Base-by-base conservation (phyloP, 176 grass and related monocot genomes). In the sorghum (Sorghum bicolor) region DNA sequence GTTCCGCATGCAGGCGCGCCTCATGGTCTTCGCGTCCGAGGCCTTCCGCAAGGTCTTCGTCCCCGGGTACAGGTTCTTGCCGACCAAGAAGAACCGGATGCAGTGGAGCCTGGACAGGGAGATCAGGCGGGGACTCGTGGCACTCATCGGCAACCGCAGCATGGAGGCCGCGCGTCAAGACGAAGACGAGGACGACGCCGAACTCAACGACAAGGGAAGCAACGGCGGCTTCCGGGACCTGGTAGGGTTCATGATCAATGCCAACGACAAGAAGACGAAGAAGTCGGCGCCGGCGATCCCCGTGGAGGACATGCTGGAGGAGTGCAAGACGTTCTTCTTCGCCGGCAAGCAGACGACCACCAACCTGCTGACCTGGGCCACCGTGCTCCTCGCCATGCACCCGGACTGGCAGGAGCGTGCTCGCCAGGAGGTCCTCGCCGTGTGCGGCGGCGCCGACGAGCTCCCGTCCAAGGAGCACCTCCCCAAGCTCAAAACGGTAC, bases 321-420 rank as follows among this genome's bases (percentile, higher is more conserved):
- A 98, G 84, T 98, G 95, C 95, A 98, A 98, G 95, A 98, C 92
- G 37, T 95, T 93, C 92, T 98, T 98, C 85, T 98, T 98, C 79
- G 95, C 95, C 39, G 95, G 95, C 41, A 98, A 98, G 90, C 92
- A 97, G 88, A 97, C 94, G 1, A 94, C 94, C 45, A 91, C 94
- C 16, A 94, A 97, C 84, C 78, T 97, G 10, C 86, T 97, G 6
- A 91, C 90, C 74, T 97, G 94, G 94, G 71, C 81, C 68, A 94
- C 90, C 40, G 92, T 97, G 78, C 92, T 97, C 3, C 94, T 97
- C 14, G 94, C 94, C 70, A 97, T 97, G 94, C 94, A 97, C 80
- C 90, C 90, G 6, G 90, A 97, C 1, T 97, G 92, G 94, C 94
- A 97, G 88, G 86, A 86, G 11, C 90, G 84, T 29, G 92, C 90